Conservation (phyloP, 768 basidiomycete genomes). For the Lactifluus hygrophoroides region DNA sequence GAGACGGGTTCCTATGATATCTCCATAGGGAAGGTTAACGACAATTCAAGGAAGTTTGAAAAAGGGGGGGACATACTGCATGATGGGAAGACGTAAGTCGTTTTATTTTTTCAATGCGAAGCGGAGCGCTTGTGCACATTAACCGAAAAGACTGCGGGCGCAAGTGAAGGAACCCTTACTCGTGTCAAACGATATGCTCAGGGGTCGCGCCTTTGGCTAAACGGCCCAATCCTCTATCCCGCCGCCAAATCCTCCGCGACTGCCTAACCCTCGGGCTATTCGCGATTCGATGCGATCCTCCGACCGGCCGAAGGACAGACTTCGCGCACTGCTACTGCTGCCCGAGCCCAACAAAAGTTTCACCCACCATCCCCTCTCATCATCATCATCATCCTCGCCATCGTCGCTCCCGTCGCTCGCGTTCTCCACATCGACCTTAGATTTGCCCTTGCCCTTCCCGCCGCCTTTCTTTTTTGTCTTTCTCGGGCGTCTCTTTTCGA, state of each 20-base stretch:
- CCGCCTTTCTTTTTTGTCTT: constrained; percentile 21
- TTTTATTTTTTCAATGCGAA: neutral
- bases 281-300: constrained; percentile 40
- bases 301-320: constrained; percentile 30
- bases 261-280: constrained; percentile 26
- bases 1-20: neutral
- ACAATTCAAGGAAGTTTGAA: neutral
- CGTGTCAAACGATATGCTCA: too few species aligned
- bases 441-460: constrained; percentile 32
- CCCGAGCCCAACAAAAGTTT: constrained; percentile 26
- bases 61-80: neutral
- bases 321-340: constrained; percentile 8
- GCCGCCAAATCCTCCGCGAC: constrained; percentile 33
- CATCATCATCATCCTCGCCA: constrained; percentile 8
- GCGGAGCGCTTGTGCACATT: constrained; percentile 5
- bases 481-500: constrained; percentile 19
- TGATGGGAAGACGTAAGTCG: neutral
- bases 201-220: neutral
- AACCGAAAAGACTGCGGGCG: neutral
- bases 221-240: constrained; percentile 48
- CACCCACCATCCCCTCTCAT: constrained; percentile 25
- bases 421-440: constrained; percentile 22
- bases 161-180: neutral
- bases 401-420: constrained; percentile 6
- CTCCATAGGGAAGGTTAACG: neutral